Evolutionary conservation across 371 early-diverging fungal species (phyloP).

Genomic region (Zancudomyces culisetae): DNA sequence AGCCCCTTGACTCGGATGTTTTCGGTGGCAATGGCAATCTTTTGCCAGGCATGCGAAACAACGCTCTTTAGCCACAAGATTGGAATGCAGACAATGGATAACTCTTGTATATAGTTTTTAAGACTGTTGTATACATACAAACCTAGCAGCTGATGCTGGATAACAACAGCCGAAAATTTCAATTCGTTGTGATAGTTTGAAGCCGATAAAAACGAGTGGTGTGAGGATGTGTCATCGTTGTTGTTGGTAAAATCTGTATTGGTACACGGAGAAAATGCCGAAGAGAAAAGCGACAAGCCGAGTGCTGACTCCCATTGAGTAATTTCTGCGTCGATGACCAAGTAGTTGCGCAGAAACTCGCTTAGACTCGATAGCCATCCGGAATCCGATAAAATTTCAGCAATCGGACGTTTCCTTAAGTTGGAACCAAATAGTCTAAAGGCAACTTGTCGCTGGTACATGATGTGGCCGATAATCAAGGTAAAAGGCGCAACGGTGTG

Average conservation of each 20-base stretch:
- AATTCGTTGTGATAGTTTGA: slow-evolving; percentile 22
- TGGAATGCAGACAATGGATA: slow-evolving; percentile 20
- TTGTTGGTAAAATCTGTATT: too few species aligned
- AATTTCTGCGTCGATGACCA: slow-evolving; percentile 25
- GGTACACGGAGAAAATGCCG: not conserved
- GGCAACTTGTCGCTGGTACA: slow-evolving; percentile 20
- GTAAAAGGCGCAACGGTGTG: slow-evolving; percentile 21
- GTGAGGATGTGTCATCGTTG: slow-evolving; percentile 4
- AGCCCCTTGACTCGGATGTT: slow-evolving; percentile 10
- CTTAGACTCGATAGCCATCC: slow-evolving; percentile 17
- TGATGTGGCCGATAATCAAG: slow-evolving; percentile 22
- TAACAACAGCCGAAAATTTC: slow-evolving; percentile 19
- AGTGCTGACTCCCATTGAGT: slow-evolving; percentile 23
- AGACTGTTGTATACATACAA: slow-evolving; percentile 22
- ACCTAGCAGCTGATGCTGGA: slow-evolving; percentile 22
- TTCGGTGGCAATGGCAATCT: slow-evolving; percentile 19
- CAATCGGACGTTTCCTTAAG: slow-evolving; percentile 13
- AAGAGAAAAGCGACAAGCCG: slow-evolving; percentile 3
- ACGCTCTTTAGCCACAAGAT: slow-evolving; percentile 23
- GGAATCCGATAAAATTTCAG: slow-evolving; percentile 14
- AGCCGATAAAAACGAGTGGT: slow-evolving; percentile 11
- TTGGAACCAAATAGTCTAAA: slow-evolving; percentile 19
- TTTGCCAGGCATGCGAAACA: slow-evolving; percentile 20
- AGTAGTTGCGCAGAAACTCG: slow-evolving; percentile 18
- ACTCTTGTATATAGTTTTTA: slow-evolving; percentile 12